Percentiles rank a stretch among this genome's conserved stretches.
Evolutionary conservation across 2,329 filamentous ascomycete genomes (phyloP).

Genomic region (Nothophoma quercina): DNA sequence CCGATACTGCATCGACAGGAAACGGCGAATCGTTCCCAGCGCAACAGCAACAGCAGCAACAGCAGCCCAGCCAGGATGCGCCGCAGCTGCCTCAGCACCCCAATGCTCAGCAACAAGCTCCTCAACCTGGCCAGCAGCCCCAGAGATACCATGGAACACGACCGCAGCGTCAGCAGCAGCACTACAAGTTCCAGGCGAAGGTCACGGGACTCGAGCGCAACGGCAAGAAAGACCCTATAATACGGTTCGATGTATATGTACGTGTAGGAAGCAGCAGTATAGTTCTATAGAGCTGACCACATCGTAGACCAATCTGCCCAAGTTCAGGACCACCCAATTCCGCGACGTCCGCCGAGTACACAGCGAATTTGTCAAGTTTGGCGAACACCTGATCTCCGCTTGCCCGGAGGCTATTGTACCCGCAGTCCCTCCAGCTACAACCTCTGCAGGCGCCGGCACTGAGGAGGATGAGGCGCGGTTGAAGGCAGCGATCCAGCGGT

Average conservation of each 20-base stretch:
- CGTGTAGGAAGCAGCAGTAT: slow-evolving; percentile 10
- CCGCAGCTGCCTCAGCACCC: slow-evolving; percentile 36
- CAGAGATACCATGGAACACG: slow-evolving; percentile 56
- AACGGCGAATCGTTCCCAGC: slow-evolving; percentile 46
- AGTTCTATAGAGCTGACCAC: slow-evolving; percentile 16
- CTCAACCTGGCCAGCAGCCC: slow-evolving; percentile 52
- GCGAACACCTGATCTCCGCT: slow-evolving; percentile 93
- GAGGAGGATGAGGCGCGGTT: slow-evolving; percentile 93
- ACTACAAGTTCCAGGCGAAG: slow-evolving; percentile 90
- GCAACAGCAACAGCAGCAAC: slow-evolving; percentile 41
- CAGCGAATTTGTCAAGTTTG: slow-evolving; percentile 95
- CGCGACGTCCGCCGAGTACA: slow-evolving; percentile 95
- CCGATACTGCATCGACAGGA: slow-evolving; percentile 35
- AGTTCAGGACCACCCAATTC: slow-evolving; percentile 97
- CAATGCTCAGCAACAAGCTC: slow-evolving; percentile 49
- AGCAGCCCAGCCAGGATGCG: slow-evolving; percentile 46
- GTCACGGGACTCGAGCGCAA: slow-evolving; percentile 92
- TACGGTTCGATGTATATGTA: slow-evolving; percentile 97
- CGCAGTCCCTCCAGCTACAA: slow-evolving; percentile 91
- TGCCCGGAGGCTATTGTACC: slow-evolving; percentile 96
- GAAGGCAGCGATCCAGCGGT: slow-evolving; percentile 88
- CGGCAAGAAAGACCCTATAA: slow-evolving; percentile 92
- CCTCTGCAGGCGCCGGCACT: slow-evolving; percentile 91
- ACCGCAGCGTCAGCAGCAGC: slow-evolving; percentile 63
- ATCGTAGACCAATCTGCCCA: slow-evolving; percentile 91